A percentile compares a stretch with the other conserved stretches of the same genome.
These are phyloP conservation scores for Hymenochaete sp. DNA, from an alignment of 1,284 basidiomycete species.

Conservation along the genomic window DNA sequence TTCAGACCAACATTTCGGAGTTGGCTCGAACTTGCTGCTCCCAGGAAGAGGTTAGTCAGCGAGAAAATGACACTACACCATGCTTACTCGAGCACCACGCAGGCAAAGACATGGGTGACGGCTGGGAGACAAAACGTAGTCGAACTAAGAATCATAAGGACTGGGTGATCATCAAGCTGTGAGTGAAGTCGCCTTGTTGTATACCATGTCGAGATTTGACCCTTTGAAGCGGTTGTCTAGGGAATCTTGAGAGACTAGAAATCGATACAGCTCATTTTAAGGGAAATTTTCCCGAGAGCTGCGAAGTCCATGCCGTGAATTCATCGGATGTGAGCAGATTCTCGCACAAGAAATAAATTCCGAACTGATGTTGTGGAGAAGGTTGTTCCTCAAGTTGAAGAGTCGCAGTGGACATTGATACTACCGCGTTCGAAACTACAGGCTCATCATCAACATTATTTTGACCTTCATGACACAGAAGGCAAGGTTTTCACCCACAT, in stretches of 20 bases:
- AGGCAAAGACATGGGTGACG: constrained; percentile 90
- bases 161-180: constrained; percentile 89
- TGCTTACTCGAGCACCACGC: constrained; percentile 9
- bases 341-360: constrained; percentile 26
- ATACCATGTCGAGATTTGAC: neutral
- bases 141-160: constrained; percentile 76
- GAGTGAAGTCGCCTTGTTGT: constrained; percentile 25
- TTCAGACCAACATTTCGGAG: constrained; percentile 92
- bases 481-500: constrained; percentile 72
- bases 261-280: constrained; percentile 95
- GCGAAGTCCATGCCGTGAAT: constrained; percentile 67
- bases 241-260: constrained; percentile 70
- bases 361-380: constrained; percentile 18
- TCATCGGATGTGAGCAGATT: constrained; percentile 37
- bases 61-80: neutral
- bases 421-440: constrained; percentile 76
- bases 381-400: constrained; percentile 27
- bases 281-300: constrained; percentile 92
- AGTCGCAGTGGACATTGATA: constrained; percentile 63
- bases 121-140: constrained; percentile 96
- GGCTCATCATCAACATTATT: constrained; percentile 85
- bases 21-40: constrained; percentile 84
- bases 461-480: constrained; percentile 64
- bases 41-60: constrained; percentile 66
- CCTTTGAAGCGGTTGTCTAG: constrained; percentile 48